phyloP scores from a whole-genome alignment of 2,329 filamentous ascomycete genomes.

The Tolypocladium ophioglossoides region DNA sequence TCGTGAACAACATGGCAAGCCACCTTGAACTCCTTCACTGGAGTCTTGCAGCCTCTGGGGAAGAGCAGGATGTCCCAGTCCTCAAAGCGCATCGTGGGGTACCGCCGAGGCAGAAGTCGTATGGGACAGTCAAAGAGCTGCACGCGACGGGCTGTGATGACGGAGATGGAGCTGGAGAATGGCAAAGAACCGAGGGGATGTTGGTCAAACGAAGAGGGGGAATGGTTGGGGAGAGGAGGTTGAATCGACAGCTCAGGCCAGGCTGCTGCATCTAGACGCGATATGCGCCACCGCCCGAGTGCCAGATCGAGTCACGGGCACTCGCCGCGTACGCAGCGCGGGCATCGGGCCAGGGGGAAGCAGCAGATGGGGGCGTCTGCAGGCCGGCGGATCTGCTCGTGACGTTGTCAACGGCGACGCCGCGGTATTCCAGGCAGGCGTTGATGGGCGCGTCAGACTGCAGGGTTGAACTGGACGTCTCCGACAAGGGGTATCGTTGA shows the following conservation, averaged over 20 bases:
- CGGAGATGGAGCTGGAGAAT: not conserved
- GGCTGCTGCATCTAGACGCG: not conserved
- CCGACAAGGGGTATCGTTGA: not conserved
- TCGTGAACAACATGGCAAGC: conserved; percentile 60
- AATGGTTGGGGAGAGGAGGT: too few species aligned
- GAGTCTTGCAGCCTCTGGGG: conserved; percentile 52
- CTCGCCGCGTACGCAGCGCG: not conserved
- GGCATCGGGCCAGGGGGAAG: not conserved
- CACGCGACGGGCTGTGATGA: not conserved
- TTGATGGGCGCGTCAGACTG: not conserved
- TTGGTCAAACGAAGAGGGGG: not conserved
- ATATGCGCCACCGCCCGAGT: not conserved
- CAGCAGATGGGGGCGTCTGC: not conserved
- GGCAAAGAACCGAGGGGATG: not conserved
- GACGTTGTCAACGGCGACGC: not conserved
- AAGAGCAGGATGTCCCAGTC: conserved; percentile 84
- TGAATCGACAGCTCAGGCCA: not conserved
- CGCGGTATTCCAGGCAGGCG: not conserved
- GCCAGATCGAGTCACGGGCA: not conserved
- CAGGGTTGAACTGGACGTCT: not conserved
- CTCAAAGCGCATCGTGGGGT: conserved; percentile 62
- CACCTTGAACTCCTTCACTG: conserved; percentile 74
- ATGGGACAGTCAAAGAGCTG: not conserved
- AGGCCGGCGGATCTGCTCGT: too few species aligned
- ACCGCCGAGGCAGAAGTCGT: not conserved